Evolutionary conservation across 495 filamentous ascomycete genomes (phyloP), one percentile per base, ranked within the genome.

Genomic region (Penicillium cosmopolitanum): DNA sequence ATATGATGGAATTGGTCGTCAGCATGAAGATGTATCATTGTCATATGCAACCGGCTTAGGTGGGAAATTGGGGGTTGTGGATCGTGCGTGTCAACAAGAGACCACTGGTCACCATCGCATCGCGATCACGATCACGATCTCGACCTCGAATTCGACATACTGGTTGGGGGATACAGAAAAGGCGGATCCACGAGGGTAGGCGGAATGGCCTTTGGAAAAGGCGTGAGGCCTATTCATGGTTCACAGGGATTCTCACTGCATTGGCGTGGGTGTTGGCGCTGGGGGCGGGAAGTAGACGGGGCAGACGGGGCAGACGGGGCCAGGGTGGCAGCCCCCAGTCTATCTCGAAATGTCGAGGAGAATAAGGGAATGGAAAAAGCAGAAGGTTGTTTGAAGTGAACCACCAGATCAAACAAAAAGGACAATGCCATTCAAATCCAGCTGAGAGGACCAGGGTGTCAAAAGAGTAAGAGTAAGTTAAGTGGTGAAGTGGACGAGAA

Each of bases 111-210:
- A 31, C 28, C 28, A 31, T 31, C 28, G 28, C 28, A 9, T 7
- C 4, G 28, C 28, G 28, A 31, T 31, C 6, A 31, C 8, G 5
- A 31, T 9, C 4, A 6, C 28, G 28, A 31, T 31, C 6, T 8
- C 8, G 5, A 31, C 2, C 28, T 31, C 6, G 28, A 31, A 23
- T 21, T 51, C 19, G 28, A 56, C 79, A 62, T 84, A 97, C 92
- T 90, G 88, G 70, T 96, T 91, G 63, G 93, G 91, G 61, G 92
- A 91, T 67, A 97, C 92, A 58, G 90, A 91, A 70, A 96, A 95
- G 47, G 87, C 89, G 51, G 81, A 78, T 40, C 78, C 78, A 51
- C 78, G 78, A 53, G 84, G 80, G 73, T 89, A 89, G 69, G 88
- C 85, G 61, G 77, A 71, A 57, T 91, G 85, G 70, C 91, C 92